Conservation (phyloP, 177 flowering plant genomes). For the Vitis hybrid region DNA sequence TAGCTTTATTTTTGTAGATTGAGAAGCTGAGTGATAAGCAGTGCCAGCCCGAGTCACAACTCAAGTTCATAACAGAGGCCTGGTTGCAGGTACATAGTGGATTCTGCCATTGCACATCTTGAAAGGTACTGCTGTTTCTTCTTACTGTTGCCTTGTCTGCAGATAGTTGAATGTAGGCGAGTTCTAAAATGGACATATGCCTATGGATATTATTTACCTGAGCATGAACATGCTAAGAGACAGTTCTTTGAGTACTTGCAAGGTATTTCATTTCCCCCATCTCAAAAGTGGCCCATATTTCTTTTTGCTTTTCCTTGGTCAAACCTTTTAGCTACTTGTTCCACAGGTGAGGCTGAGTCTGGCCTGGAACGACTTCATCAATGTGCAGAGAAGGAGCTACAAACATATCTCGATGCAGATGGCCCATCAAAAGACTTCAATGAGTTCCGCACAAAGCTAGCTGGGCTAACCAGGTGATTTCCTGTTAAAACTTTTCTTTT, state of each 20-base stretch:
- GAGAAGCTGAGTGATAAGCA: slow-evolving; percentile 51
- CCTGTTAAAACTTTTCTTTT: background rate
- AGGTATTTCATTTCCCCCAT: slow-evolving; percentile 24
- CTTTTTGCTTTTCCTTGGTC: background rate
- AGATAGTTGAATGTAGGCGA: slow-evolving; percentile 65
- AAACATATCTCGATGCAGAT: slow-evolving; percentile 32
- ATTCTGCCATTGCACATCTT: background rate
- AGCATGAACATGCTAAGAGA: slow-evolving; percentile 43
- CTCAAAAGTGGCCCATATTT: background rate
- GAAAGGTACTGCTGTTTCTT: background rate
- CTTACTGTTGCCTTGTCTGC: slow-evolving; percentile 20
- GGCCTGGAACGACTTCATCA: slow-evolving; percentile 62
- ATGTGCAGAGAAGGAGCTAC: slow-evolving; percentile 59
- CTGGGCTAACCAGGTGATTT: slow-evolving; percentile 49
- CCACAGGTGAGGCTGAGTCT: slow-evolving; percentile 61
- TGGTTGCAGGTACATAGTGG: slow-evolving; percentile 49
- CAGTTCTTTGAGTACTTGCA: slow-evolving; percentile 56
- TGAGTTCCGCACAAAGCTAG: slow-evolving; percentile 54
- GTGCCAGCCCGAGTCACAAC: slow-evolving; percentile 44
- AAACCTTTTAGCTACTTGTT: background rate
- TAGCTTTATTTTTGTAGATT: slow-evolving; percentile 27
- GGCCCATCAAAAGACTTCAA: slow-evolving; percentile 43
- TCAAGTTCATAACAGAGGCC: slow-evolving; percentile 55
- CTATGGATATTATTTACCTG: slow-evolving; percentile 57
- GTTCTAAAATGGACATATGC: slow-evolving; percentile 69